Evolutionary conservation across 1,284 basidiomycete species (phyloP).

Genomic region (Volvariella volvacea): DNA sequence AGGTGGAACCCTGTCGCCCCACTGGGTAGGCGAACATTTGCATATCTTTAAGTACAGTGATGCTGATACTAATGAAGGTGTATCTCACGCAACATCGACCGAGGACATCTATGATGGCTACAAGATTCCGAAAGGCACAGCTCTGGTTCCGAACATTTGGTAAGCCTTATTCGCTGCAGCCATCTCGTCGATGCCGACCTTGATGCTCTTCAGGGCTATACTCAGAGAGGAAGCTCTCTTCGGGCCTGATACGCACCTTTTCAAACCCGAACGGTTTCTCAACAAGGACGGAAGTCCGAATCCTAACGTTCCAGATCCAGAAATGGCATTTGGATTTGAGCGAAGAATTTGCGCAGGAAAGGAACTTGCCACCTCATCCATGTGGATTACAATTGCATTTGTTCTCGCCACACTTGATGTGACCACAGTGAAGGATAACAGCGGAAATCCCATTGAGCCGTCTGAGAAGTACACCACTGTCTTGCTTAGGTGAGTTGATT

Average conservation of each 20-base stretch:
- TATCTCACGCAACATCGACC: constrained; percentile 14
- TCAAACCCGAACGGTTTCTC: constrained; percentile 24
- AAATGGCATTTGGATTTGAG: constrained; percentile 24
- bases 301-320: constrained; percentile 17
- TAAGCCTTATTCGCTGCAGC: constrained; percentile 7
- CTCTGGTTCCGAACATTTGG: constrained; percentile 20
- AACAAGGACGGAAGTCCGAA: constrained; percentile 18
- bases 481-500: neutral
- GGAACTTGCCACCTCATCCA: neutral
- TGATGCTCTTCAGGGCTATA: constrained; percentile 14
- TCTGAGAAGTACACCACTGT: neutral
- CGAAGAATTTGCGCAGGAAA: constrained; percentile 10
- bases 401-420: constrained; percentile 25
- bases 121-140: constrained; percentile 16
- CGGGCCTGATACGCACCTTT: constrained; percentile 18
- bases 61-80: constrained; percentile 11
- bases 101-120: constrained; percentile 21
- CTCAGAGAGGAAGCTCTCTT: constrained; percentile 17
- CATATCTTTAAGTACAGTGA: too few relatives aligned
- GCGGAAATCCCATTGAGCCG: constrained; percentile 1
- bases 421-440: constrained; percentile 24
- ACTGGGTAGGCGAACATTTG: constrained; percentile 13
- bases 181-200: neutral
- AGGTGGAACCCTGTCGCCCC: constrained; percentile 14
- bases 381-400: neutral